Conservation (phyloP, 345 rosid species). For the Pelargonium nanum region DNA sequence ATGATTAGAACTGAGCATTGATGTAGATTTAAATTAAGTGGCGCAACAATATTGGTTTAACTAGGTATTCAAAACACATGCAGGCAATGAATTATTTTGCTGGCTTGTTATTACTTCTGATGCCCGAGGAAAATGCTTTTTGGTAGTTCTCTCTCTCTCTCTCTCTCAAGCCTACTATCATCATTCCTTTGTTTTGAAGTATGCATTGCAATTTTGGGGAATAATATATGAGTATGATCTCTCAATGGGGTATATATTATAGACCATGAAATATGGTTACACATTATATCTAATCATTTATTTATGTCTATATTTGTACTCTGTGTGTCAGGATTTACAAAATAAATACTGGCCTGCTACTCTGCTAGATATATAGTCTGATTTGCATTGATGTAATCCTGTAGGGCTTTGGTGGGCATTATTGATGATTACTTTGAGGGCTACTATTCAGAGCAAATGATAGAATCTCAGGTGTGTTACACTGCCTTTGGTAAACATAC, state of each 20-base stretch:
- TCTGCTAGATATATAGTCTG: constrained; percentile 7
- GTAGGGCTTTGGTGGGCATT: constrained; percentile 85
- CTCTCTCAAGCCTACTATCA: not conserved
- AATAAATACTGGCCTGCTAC: constrained; percentile 3
- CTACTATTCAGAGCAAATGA: constrained; percentile 84
- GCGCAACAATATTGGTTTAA: not conserved
- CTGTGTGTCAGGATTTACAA: not conserved
- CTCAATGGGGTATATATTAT: not conserved
- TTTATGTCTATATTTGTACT: not conserved
- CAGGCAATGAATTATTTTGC: constrained; percentile 99
- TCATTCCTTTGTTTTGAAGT: not conserved
- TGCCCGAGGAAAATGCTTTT: constrained; percentile 99
- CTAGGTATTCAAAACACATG: constrained; percentile 16
- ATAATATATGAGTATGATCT: not conserved
- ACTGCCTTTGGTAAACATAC: constrained; percentile 9
- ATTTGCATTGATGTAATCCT: constrained; percentile 13
- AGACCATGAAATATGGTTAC: not conserved
- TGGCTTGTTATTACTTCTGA: constrained; percentile 82
- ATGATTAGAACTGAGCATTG: not conserved
- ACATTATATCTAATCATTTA: not conserved
- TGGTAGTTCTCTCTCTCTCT: constrained; percentile 39
- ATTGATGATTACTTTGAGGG: constrained; percentile 91
- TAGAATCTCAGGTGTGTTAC: constrained; percentile 75
- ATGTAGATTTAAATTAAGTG: not conserved
- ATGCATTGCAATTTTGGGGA: not conserved